Evolutionary conservation across 139 green algal species (phyloP), one percentile per base, ranked within the genome.

Genomic region (Pseudopediastrum boryanum): DNA sequence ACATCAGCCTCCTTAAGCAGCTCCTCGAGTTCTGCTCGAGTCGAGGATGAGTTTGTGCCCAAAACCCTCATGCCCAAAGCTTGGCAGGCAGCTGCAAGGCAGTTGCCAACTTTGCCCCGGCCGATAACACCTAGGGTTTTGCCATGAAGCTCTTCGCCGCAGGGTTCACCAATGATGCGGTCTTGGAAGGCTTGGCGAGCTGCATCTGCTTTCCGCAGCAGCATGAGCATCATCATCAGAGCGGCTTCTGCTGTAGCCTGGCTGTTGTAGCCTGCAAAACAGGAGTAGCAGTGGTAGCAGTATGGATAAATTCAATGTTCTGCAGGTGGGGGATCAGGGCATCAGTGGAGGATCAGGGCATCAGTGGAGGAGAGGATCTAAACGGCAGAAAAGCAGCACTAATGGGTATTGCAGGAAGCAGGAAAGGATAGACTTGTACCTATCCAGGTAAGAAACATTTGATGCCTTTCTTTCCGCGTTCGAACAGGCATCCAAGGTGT

Each of bases 141-240:
- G 50, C 85, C 85, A 6, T 33, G 8, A 64, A 90, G 78, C 71
- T 88, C 78, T 10, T 62, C 41, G 0, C 87, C 87, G 23, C 86
- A 71, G 0, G 87, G 87, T 4, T 73, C 44, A 0, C 87, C 87
- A 46, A 92, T 85, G 16, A 79, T 54, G 0, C 69, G 48, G 36
- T 61, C 1, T 43, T 52, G 52, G 23, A 90, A 87, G 3, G 64
- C 78, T 29, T 48, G 48, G 31, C 71, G 54, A 4, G 81, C 85
- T 42, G 86, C 81, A 35, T 81, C 78, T 23, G 66, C 79, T 33
- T 74, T 70, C 25, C 85, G 76, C 19, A 77, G 66, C 35, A 92
- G 81, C 88, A 92, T 90, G 5, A 92, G 81, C 68, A 88, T 79
- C 79, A 89, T 81, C 81, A 87, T 84, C 10, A 92, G 50, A 0